Base-by-base conservation (phyloP, 2,329 filamentous ascomycete genomes). In the Acrocalymma vagum region DNA sequence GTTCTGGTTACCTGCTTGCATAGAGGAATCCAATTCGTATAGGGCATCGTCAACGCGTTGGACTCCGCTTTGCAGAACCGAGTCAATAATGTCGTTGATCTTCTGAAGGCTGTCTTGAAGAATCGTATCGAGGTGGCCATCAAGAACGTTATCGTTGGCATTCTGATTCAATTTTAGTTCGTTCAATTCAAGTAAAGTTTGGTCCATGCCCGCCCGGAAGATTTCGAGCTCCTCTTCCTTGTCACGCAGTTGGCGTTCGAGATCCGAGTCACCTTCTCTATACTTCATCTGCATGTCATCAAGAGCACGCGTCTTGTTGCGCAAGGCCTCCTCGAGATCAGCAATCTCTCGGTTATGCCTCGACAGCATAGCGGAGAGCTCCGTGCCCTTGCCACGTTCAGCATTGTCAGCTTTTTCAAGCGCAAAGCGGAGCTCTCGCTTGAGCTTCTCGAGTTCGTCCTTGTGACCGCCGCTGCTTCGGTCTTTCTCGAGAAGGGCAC, bases 1-100 rank as follows among this genome's bases (percentile, higher is more conserved):
- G 62, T 95, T 99, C 74, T 97, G 94, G 75, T 99, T 99, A 70
- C 94, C 94, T 26, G 93, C 94, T 69, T 97, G 93, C 91, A 97
- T 97, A 14, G 88, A 88, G 14, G 94, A 97, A 71, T 99, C 94
- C 28, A 99, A 79, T 71, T 99, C 94, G 73, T 99, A 99, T 23
- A 99, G 78, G 28, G 94, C 91, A 71, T 99, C 94, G 61, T 99
- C 94, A 10, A 99, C 92, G 29, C 94, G 87, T 61, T 94, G 86
- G 15, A 97, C 90, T 55, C 92, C 94, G 32, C 90, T 87, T 67
- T 97, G 92, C 25, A 99, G 78, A 3, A 99, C 94, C 0, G 93
- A 96, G 70, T 99, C 94, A 56, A 99, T 95, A 37, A 99, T 93
- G 59, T 95, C 91, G 74, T 95, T 94, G 70, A 99, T 93, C 78